Evolutionary conservation across 2,329 filamentous ascomycete genomes (phyloP), one percentile per base, ranked within the genome.

Genomic region (Colletotrichum camelliae): DNA sequence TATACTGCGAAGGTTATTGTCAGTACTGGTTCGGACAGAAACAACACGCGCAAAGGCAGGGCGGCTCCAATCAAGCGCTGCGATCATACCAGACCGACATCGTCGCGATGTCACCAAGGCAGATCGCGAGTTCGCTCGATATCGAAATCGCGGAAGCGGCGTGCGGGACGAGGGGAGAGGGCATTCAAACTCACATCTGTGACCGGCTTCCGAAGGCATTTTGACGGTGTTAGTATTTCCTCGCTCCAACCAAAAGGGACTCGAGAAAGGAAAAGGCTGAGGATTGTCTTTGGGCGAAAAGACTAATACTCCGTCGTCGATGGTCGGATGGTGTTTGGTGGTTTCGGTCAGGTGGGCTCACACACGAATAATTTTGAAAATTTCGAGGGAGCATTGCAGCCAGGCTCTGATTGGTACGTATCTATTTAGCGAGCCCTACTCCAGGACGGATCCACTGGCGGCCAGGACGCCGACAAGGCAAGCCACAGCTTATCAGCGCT

Each of bases 191-290:
- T 94, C 89, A 96, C 94, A 91, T 94, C 94, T 93, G 93, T 96
- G 94, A 89, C 94, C 94, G 86, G 93, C 91, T 92, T 95, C 94
- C 86, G 94, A 93, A 94, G 94, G 92, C 94, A 97, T 97, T 88
- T 92, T 96, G 93, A 89, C 88, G 88, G 86, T 83, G 80, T 83
- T 82, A 82, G 80, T 83, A 21, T 84, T 84, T 84, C 84, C 83
- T 84, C 86, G 87, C 86, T 87, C 85, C 84, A 84, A 87, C 84
- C 85, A 82, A 84, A 82, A 80, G 83, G 81, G 82, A 83, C 81
- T 76, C 81, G 81, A 81, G 83, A 81, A 84, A 83, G 82, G 82
- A 85, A 81, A 68, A 82, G 82, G 84, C 81, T 81, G 81, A 81
- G 81, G 82, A 84, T 82, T 83, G 85, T 87, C 86, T 86, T 86